phyloP scores from a whole-genome alignment of 1,139 yeast genomes.

The Hyphopichia burtonii region DNA sequence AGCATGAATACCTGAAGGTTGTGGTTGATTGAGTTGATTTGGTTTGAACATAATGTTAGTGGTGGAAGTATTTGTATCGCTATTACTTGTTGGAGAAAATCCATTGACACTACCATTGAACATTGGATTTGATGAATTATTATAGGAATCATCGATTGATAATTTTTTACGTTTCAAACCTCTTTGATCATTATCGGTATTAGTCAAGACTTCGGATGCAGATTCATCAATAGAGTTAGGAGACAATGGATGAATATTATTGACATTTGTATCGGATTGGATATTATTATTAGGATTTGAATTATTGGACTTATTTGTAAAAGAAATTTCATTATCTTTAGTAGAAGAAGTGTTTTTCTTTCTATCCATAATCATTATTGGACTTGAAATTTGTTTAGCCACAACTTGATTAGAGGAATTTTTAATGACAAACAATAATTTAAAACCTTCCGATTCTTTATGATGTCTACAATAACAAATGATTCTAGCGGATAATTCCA shows the following conservation, averaged over 20 bases:
- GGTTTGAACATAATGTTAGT: conserved; percentile 14
- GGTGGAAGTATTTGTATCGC: conserved; percentile 45
- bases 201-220: conserved; percentile 56
- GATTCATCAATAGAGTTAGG: conserved; percentile 70
- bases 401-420: conserved; percentile 60
- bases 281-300: not conserved
- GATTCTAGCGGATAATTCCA: conserved; percentile 81
- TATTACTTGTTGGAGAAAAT: conserved; percentile 45
- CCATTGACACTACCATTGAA: conserved; percentile 43
- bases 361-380: conserved; percentile 90
- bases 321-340: conserved; percentile 2
- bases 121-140: conserved; percentile 41
- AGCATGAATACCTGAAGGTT: conserved; percentile 5
- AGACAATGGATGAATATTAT: conserved; percentile 40
- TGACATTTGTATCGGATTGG: conserved; percentile 11
- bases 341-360: conserved; percentile 57
- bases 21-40: conserved; percentile 8
- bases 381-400: conserved; percentile 69
- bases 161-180: conserved; percentile 43
- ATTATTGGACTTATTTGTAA: conserved; percentile 9
- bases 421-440: conserved; percentile 66
- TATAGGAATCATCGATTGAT: conserved; percentile 44
- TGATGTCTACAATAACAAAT: conserved; percentile 97
- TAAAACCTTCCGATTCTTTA: conserved; percentile 78
- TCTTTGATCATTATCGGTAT: conserved; percentile 35